Percentiles rank a stretch among this genome's conserved stretches.
These are phyloP conservation scores for Brettanomyces nanus DNA, from an alignment of 805 yeast species.

Conservation along the genomic window DNA sequence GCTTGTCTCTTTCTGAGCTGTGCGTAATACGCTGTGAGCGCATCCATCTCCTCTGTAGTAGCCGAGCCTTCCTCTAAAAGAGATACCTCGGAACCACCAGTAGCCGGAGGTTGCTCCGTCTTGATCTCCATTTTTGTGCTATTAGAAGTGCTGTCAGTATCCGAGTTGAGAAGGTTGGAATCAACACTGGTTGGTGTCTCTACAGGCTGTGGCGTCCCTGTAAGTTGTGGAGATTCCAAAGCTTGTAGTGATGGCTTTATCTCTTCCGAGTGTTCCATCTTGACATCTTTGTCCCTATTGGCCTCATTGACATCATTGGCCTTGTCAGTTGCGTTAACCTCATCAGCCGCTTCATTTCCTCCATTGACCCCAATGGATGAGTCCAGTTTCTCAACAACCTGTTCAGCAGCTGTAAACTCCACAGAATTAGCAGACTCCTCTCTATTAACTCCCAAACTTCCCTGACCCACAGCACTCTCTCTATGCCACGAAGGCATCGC, in stretches of 20 bases:
- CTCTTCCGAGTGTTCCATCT: neutral
- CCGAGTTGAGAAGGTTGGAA: neutral
- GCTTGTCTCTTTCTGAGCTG: conserved; percentile 65
- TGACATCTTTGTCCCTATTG: neutral
- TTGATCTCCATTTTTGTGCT: conserved; percentile 12
- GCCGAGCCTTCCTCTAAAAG: conserved; percentile 1
- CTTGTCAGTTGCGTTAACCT: conserved; percentile 10
- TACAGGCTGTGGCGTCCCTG: no score
- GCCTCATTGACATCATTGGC: conserved; percentile 5
- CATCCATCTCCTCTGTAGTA: conserved; percentile 64
- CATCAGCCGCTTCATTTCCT: neutral
- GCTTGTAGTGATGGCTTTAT: neutral
- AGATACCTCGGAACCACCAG: conserved; percentile 5
- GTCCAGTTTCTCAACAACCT: conserved; percentile 2
- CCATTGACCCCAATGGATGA: conserved; percentile 18
- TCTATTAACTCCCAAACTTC: conserved; percentile 37
- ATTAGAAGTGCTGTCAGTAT: conserved; percentile 12
- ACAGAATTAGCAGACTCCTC: neutral
- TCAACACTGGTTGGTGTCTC: neutral
- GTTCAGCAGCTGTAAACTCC: neutral
- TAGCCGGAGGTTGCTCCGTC: conserved; percentile 6
- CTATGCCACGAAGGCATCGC: conserved; percentile 97
- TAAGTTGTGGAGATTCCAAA: neutral
- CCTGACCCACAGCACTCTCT: conserved; percentile 78
- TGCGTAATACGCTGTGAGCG: conserved; percentile 67